Conservation (phyloP, 148 eudicot species). For the Amaranthus palmeri region DNA sequence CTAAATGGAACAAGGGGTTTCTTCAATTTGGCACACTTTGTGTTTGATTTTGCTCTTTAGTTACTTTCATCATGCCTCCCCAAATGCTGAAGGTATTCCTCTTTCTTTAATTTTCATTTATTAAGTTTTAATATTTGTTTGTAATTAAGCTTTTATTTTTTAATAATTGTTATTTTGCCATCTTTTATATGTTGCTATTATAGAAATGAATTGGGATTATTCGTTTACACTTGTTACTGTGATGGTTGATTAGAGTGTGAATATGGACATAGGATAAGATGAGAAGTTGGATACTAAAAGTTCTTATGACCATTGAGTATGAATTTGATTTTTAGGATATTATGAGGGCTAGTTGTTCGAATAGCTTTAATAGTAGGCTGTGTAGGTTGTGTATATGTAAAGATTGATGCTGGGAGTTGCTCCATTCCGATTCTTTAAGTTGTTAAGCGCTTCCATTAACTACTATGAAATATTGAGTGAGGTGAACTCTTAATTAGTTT, state of each 20-base stretch:
- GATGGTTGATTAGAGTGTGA: neutral
- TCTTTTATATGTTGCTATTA: too few relatives aligned
- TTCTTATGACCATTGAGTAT: neutral
- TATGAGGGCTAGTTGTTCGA: neutral
- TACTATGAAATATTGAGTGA: neutral
- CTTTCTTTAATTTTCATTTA: neutral
- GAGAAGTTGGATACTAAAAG: neutral
- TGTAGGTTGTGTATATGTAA: neutral
- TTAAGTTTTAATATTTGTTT: neutral
- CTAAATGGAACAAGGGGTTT: slow-evolving; percentile 12
- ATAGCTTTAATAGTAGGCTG: neutral
- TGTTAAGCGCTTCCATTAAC: neutral
- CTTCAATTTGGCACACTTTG: neutral
- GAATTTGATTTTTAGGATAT: neutral
- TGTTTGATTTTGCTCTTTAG: slow-evolving; percentile 5
- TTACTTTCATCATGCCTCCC: neutral
- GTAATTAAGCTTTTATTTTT: neutral
- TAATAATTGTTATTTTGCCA: too few relatives aligned
- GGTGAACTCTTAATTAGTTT: neutral
- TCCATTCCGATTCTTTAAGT: neutral
- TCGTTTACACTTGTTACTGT: neutral
- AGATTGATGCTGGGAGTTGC: neutral
- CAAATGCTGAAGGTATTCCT: slow-evolving; percentile 13
- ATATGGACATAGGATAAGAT: neutral
- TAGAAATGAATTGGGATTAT: too few relatives aligned